Conservation (phyloP, 2,329 filamentous ascomycete species). For the Cordyceps tenuipes region DNA sequence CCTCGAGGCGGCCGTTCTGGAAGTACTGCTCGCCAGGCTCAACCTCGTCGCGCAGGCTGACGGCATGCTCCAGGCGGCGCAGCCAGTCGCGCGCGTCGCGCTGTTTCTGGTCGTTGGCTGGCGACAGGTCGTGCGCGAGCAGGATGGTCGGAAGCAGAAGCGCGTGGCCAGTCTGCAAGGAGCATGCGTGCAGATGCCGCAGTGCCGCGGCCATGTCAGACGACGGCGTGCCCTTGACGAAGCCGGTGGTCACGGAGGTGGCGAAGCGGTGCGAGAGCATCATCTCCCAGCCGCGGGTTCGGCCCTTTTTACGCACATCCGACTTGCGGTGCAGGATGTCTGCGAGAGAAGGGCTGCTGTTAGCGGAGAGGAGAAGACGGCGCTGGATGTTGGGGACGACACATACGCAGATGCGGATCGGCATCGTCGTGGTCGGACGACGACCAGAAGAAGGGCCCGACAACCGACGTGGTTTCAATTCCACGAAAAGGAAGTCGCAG, state of each 20-base stretch:
- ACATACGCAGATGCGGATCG: constrained; percentile 48
- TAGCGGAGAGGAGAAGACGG: background rate
- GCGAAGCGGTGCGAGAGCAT: constrained; percentile 51
- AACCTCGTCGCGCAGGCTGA: constrained; percentile 53
- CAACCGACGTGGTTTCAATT: constrained; percentile 50
- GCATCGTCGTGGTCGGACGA: constrained; percentile 47
- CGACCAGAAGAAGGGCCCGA: constrained; percentile 57
- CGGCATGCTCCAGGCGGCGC: constrained; percentile 51
- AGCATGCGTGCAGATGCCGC: constrained; percentile 41
- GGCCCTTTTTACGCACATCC: constrained; percentile 57
- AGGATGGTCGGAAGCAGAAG: constrained; percentile 51
- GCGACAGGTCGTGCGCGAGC: constrained; percentile 48
- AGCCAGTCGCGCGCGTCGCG: constrained; percentile 56
- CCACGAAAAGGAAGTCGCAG: constrained; percentile 47
- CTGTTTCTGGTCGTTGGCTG: constrained; percentile 51
- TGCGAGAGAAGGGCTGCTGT: constrained; percentile 16
- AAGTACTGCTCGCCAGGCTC: constrained; percentile 48
- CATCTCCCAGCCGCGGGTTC: constrained; percentile 56
- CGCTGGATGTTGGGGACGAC: background rate
- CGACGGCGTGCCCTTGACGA: constrained; percentile 51
- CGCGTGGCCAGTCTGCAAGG: constrained; percentile 45
- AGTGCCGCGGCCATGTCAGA: constrained; percentile 45
- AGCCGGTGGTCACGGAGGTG: constrained; percentile 49
- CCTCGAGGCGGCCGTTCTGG: constrained; percentile 42
- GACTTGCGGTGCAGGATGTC: constrained; percentile 57